Conservation (phyloP, 2,329 filamentous ascomycete genomes). For the Neodidymelliopsis sp. region DNA sequence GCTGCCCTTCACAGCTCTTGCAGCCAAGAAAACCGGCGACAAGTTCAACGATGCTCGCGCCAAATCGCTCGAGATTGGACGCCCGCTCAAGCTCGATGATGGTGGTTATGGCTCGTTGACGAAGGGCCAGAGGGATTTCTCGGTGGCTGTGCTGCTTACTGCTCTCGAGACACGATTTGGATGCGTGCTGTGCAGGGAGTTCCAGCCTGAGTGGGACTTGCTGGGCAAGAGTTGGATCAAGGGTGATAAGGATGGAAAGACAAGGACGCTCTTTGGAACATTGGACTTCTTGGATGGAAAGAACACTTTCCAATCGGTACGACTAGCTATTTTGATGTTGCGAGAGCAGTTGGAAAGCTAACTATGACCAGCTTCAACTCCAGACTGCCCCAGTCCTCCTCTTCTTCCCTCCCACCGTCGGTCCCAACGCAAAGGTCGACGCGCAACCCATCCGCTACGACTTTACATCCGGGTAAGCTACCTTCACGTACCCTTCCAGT, state of each 20-base stretch:
- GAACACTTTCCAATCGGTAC: conserved; percentile 84
- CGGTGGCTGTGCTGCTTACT: conserved; percentile 81
- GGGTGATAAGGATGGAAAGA: conserved; percentile 78
- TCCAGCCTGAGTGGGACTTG: conserved; percentile 93
- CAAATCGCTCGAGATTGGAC: conserved; percentile 67
- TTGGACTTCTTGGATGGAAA: conserved; percentile 89
- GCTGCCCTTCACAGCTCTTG: conserved; percentile 66
- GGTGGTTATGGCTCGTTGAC: conserved; percentile 78
- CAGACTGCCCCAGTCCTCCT: conserved; percentile 93
- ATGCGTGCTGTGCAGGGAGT: conserved; percentile 85
- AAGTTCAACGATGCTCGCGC: conserved; percentile 75
- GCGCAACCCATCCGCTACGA: conserved; percentile 80
- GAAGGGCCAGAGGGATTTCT: conserved; percentile 80
- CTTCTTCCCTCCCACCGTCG: conserved; percentile 83
- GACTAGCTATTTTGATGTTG: conserved; percentile 24
- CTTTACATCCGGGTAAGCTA: conserved; percentile 77
- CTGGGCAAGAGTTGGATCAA: conserved; percentile 86
- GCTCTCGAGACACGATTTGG: conserved; percentile 84
- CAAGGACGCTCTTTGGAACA: conserved; percentile 78
- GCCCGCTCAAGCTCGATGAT: conserved; percentile 80
- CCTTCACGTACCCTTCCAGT: neutral
- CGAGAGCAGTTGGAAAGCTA: conserved; percentile 14
- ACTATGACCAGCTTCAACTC: conserved; percentile 77
- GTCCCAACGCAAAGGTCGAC: conserved; percentile 76
- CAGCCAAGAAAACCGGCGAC: conserved; percentile 69